These are phyloP conservation scores for Phytopythium cucurbitacearum DNA, from an alignment of 352 stramenopile species.

Conservation along the genomic window DNA sequence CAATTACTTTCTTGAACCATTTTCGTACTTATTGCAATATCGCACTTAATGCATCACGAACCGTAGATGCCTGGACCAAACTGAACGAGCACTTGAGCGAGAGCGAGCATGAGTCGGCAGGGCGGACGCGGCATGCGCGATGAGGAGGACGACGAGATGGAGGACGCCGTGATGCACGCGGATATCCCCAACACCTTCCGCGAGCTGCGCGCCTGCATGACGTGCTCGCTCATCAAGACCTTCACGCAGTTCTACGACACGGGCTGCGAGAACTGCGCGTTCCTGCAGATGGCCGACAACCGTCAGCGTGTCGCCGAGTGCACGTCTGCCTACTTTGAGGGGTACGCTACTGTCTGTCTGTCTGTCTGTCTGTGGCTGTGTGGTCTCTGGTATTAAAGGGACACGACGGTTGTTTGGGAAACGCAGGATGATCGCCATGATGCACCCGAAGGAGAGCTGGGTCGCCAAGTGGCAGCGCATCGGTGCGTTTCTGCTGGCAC, in stretches of 20 bases:
- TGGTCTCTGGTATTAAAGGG: slow-evolving; percentile 1
- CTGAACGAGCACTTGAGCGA: background rate
- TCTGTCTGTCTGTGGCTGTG: background rate
- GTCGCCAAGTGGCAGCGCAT: slow-evolving; percentile 89
- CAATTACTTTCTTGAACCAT: no score
- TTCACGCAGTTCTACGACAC: slow-evolving; percentile 91
- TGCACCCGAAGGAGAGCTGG: slow-evolving; percentile 88
- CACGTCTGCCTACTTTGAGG: slow-evolving; percentile 87
- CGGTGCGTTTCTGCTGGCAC: slow-evolving; percentile 24
- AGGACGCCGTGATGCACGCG: slow-evolving; percentile 73
- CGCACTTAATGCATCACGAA: background rate
- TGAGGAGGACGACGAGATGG: slow-evolving; percentile 79
- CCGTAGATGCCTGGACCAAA: background rate
- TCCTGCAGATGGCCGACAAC: slow-evolving; percentile 89
- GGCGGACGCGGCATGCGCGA: slow-evolving; percentile 31
- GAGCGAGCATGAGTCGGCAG: slow-evolving; percentile 28
- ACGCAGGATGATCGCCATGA: slow-evolving; percentile 85
- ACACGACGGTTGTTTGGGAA: background rate
- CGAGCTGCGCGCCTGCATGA: slow-evolving; percentile 86
- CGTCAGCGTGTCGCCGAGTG: slow-evolving; percentile 83
- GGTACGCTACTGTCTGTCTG: slow-evolving; percentile 22
- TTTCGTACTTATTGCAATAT: no score
- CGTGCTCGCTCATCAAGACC: slow-evolving; percentile 86
- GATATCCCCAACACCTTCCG: slow-evolving; percentile 88
- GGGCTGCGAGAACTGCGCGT: slow-evolving; percentile 86